A percentile compares a stretch with the other conserved stretches of the same genome.
These are phyloP conservation scores for Malus asiatica DNA, from an alignment of 306 rosid genomes.

Conservation along the genomic window DNA sequence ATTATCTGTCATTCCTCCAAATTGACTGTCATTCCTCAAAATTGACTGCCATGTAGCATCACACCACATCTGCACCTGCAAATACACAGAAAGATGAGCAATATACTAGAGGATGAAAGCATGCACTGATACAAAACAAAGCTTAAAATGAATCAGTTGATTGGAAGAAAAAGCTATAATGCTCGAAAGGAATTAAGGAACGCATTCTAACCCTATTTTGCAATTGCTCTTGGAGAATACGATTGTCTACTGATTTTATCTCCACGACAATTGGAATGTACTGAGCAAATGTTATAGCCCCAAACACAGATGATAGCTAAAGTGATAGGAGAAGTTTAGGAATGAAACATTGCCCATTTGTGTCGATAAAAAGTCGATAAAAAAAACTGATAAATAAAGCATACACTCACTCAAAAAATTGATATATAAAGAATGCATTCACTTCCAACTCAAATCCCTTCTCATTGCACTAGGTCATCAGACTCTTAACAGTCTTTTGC, in stretches of 20 bases:
- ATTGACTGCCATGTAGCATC: too few relatives aligned
- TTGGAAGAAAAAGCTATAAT: neutral
- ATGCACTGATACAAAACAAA: too few relatives aligned
- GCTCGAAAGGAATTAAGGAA: neutral
- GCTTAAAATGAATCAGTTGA: neutral
- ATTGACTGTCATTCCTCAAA: too few relatives aligned
- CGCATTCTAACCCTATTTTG: slow-evolving; percentile 58
- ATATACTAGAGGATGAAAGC: too few relatives aligned
- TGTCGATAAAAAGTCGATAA: slow-evolving; percentile 18
- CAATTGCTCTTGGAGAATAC: slow-evolving; percentile 89
- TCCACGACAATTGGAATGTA: neutral
- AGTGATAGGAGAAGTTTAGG: neutral
- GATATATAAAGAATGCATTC: slow-evolving; percentile 21
- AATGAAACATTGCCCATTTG: neutral
- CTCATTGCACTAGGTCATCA: slow-evolving; percentile 84
- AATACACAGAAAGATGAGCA: too few relatives aligned
- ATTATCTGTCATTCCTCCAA: too few relatives aligned
- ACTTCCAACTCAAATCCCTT: slow-evolving; percentile 98
- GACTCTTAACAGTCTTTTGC: slow-evolving; percentile 69
- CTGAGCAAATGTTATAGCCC: too few relatives aligned
- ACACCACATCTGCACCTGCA: too few relatives aligned
- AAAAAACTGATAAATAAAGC: neutral
- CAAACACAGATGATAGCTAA: neutral
- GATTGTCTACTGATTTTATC: slow-evolving; percentile 95
- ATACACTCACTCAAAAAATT: too few relatives aligned